Conservation (phyloP, 495 filamentous ascomycete genomes). For the Poronia punctata region DNA sequence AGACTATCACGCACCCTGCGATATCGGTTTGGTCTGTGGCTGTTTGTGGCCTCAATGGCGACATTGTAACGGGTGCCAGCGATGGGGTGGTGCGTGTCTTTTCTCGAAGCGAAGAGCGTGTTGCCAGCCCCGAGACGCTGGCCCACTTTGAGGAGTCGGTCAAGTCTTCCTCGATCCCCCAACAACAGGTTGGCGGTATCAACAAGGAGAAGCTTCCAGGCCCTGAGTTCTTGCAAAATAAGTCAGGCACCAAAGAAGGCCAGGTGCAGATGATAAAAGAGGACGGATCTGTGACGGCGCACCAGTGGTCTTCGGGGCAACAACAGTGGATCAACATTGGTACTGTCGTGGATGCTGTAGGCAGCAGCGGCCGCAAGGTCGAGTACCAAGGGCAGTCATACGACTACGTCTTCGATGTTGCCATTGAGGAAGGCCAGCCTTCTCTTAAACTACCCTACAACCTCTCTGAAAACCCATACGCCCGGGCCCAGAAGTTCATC, state of each 20-base stretch:
- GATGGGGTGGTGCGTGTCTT: slow-evolving; percentile 84
- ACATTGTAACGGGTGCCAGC: slow-evolving; percentile 88
- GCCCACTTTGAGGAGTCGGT: slow-evolving; percentile 74
- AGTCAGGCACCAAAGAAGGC: slow-evolving; percentile 83
- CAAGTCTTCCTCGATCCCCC: slow-evolving; percentile 74
- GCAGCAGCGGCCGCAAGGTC: slow-evolving; percentile 65
- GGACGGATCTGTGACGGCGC: slow-evolving; percentile 66
- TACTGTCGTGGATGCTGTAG: slow-evolving; percentile 85
- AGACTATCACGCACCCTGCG: slow-evolving; percentile 95
- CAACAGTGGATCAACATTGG: slow-evolving; percentile 77
- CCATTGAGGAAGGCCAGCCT: slow-evolving; percentile 92
- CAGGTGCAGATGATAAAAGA: slow-evolving; percentile 89
- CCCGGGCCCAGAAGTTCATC: slow-evolving; percentile 87
- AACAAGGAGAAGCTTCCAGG: slow-evolving; percentile 88
- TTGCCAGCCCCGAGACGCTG: slow-evolving; percentile 50
- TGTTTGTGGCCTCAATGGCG: slow-evolving; percentile 70
- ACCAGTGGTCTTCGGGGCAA: slow-evolving; percentile 65
- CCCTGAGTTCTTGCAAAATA: slow-evolving; percentile 71
- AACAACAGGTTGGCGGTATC: slow-evolving; percentile 66
- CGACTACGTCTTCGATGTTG: slow-evolving; percentile 97
- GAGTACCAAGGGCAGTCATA: slow-evolving; percentile 81
- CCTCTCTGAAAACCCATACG: slow-evolving; percentile 84
- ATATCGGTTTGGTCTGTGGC: slow-evolving; percentile 95
- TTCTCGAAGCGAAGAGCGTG: slow-evolving; percentile 62
- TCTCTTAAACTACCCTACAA: slow-evolving; percentile 93